These are phyloP conservation scores for Tetradesmus obliquus DNA, from an alignment of 139 green algal genomes.

Conservation along the genomic window DNA sequence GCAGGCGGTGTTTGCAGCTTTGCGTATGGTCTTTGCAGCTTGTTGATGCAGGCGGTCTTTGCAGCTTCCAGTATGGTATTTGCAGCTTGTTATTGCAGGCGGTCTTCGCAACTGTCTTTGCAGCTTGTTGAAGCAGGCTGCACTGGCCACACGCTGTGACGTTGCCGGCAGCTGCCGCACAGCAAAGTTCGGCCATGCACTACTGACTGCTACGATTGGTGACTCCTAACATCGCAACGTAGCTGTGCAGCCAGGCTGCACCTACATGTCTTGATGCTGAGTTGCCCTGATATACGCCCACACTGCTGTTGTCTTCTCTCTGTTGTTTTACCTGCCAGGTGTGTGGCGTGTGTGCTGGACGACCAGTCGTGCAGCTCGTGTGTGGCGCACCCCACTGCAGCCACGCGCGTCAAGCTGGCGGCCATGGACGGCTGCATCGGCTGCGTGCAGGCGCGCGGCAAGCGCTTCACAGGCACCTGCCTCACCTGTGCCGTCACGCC, in stretches of 20 bases:
- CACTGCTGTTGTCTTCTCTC: background rate
- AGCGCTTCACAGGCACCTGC: slow-evolving; percentile 11
- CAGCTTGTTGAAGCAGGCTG: background rate
- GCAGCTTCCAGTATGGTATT: background rate
- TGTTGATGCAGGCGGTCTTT: background rate
- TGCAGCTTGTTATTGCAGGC: background rate
- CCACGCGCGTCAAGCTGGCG: background rate
- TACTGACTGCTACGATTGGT: too few relatives aligned
- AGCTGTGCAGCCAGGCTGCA: too few relatives aligned
- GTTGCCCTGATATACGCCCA: too few relatives aligned
- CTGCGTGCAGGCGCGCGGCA: slow-evolving; percentile 15
- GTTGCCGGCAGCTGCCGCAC: too few relatives aligned
- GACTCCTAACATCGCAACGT: too few relatives aligned
- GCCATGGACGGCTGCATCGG: slow-evolving; percentile 6
- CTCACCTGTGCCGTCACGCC: slow-evolving; percentile 5
- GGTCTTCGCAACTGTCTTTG: background rate
- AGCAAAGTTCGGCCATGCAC: too few relatives aligned
- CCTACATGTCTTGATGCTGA: background rate
- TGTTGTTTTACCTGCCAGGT: background rate
- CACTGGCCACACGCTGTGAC: too few relatives aligned
- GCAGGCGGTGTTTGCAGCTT: background rate
- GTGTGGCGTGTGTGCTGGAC: slow-evolving; percentile 17
- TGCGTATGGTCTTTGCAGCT: background rate
- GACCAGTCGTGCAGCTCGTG: background rate
- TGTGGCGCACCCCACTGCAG: background rate